Evolutionary conservation across 2,329 filamentous ascomycete species (phyloP), one percentile per base, ranked within the genome.

Genomic region (Pyricularia pennisetigena): DNA sequence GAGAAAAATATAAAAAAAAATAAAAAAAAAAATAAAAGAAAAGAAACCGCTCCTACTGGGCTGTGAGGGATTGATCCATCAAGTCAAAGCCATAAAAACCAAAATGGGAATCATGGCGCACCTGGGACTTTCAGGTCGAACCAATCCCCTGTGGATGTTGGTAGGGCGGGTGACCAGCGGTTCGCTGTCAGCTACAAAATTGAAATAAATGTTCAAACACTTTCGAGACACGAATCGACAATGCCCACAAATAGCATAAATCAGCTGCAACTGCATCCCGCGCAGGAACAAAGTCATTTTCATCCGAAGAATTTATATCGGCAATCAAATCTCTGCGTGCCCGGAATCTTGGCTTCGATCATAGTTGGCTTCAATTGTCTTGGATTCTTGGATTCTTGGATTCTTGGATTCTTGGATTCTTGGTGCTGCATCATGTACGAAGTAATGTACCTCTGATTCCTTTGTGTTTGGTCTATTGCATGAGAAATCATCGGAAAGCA

Each of bases 181-280:
- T 29, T 32, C 62, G 29, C 41, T 65, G 28, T 12, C n/a, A n/a
- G 4, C 7, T 32, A 23, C 24, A 62, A 62, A 28, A 14, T 62
- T 28, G 20, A 23, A 35, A n/a, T n/a, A n/a, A 64, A 65, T 29
- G 67, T 57, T 29, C 69, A 69, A 73, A 73, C 71, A 71, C 70
- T 70, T 70, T 72, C 70, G 72, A 73, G 72, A 73, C 72, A 65
- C 29, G 30, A 29, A 29, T 12, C 16, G 63, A 29, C 16, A 26
- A 65, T 68, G 67, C 26, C 69, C 68, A 65, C 68, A 66, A 66
- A 68, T 69, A 35, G 61, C 68, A 24, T 68, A 54, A 68, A 62
- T 59, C 49, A 23, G 67, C 26, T 54, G 41, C 26, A 26, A 67
- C 26, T 66, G 32, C 14, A 14, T 68, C 54, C 14, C 14, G 28